phyloP scores from a whole-genome alignment of 2,329 filamentous ascomycete species.

The Alternaria tenuissima region DNA sequence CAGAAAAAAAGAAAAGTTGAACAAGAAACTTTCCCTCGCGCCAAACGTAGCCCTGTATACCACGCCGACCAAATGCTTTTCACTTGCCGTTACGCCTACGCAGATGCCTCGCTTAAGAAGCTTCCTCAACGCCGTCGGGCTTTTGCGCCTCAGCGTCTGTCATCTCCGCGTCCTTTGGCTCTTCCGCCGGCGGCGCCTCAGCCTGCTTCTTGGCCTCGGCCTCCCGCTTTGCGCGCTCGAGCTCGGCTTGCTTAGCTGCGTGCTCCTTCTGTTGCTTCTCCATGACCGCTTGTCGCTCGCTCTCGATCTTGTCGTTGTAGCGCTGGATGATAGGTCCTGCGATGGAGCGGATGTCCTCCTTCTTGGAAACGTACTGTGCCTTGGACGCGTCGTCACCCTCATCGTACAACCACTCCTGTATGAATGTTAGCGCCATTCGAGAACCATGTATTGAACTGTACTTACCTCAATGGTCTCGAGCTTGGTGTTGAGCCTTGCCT shows the following conservation, averaged over 20 bases:
- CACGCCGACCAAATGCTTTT: constrained; percentile 34
- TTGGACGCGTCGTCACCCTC: constrained; percentile 95
- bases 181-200: constrained; percentile 49
- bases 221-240: constrained; percentile 79
- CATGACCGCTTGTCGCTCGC: constrained; percentile 77
- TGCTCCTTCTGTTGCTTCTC: constrained; percentile 71
- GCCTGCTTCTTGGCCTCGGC: constrained; percentile 71
- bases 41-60: constrained; percentile 18
- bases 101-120: constrained; percentile 26
- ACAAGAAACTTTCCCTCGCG: constrained; percentile 12
- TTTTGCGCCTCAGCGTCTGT: constrained; percentile 62
- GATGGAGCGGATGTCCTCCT: constrained; percentile 91
- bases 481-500: constrained; percentile 83
- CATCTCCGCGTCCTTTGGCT: constrained; percentile 63
- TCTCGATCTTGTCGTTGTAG: constrained; percentile 93
- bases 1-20: constrained; percentile 13
- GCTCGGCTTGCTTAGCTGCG: constrained; percentile 68
- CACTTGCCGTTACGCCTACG: constrained; percentile 16
- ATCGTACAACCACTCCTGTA: constrained; percentile 96
- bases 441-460: not conserved
- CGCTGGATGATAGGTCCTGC: constrained; percentile 92
- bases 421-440: constrained; percentile 20
- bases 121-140: constrained; percentile 52
- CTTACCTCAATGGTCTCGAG: constrained; percentile 86
- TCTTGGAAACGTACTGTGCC: constrained; percentile 91